These are phyloP conservation scores for Apocynum venetum DNA, from an alignment of 257 asterid genomes.

Conservation along the genomic window DNA sequence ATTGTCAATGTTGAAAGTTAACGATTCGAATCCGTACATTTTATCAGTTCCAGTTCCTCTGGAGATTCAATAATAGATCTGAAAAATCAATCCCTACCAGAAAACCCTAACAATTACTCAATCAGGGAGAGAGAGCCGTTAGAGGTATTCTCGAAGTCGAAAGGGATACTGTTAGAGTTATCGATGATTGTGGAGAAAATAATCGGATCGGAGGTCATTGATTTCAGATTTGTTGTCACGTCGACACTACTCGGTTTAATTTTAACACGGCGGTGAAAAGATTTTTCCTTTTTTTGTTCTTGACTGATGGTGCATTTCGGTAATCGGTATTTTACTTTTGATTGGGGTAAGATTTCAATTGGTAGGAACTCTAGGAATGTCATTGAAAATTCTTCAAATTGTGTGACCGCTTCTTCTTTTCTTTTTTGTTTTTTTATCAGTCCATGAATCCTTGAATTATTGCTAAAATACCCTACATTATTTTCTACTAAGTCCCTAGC, in stretches of 20 bases:
- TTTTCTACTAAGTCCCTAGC: too few relatives aligned
- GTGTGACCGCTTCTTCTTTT: too few relatives aligned
- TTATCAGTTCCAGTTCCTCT: neutral
- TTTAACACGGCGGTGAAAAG: neutral
- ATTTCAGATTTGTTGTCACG: neutral
- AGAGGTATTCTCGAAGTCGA: neutral
- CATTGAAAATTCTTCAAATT: too few relatives aligned
- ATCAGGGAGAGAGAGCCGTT: neutral
- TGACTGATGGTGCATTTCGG: neutral
- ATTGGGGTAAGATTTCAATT: neutral
- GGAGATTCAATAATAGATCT: slow-evolving; percentile 2
- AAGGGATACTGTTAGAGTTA: neutral
- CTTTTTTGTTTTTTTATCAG: too few relatives aligned
- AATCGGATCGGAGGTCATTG: neutral
- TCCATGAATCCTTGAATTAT: too few relatives aligned
- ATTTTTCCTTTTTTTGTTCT: too few relatives aligned
- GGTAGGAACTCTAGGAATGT: neutral
- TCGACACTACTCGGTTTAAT: too few relatives aligned
- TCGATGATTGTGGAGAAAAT: neutral
- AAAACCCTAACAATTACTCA: slow-evolving; percentile 6
- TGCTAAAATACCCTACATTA: too few relatives aligned
- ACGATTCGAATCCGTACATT: slow-evolving; percentile 98
- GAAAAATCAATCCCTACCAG: slow-evolving; percentile 3
- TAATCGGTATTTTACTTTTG: neutral
- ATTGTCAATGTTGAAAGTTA: slow-evolving; percentile 85